A percentile compares a stretch with the other conserved stretches of the same genome.
Evolutionary conservation across 495 filamentous ascomycete genomes (phyloP).

Genomic region (Trichocladium uniseriatum): DNA sequence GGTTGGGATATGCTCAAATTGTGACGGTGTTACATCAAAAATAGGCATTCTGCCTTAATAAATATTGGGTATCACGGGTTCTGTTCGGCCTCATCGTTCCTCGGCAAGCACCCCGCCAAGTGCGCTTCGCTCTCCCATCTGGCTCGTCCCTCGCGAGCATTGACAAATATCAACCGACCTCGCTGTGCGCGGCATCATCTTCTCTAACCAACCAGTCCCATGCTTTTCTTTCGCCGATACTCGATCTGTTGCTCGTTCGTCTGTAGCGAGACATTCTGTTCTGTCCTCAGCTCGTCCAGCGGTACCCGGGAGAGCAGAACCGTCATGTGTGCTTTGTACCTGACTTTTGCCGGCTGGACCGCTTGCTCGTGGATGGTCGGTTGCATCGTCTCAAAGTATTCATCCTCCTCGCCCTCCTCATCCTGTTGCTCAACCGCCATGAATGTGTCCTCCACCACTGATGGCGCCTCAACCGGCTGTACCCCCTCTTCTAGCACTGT

Average conservation of each 20-base stretch:
- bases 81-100: neutral
- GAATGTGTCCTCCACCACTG: constrained; percentile 32
- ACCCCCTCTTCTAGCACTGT: constrained; percentile 21
- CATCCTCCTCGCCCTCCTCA: constrained; percentile 31
- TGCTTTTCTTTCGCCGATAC: constrained; percentile 13
- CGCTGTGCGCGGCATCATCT: neutral
- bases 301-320: constrained; percentile 50
- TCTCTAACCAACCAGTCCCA: constrained; percentile 11
- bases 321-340: constrained; percentile 39
- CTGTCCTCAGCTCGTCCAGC: constrained; percentile 39
- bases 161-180: neutral
- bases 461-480: constrained; percentile 16
- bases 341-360: constrained; percentile 24
- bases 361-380: constrained; percentile 38
- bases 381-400: constrained; percentile 47
- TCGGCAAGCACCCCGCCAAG: neutral
- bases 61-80: neutral
- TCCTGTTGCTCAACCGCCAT: constrained; percentile 18
- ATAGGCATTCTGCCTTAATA: neutral
- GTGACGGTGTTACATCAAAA: too few relatives aligned
- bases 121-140: neutral
- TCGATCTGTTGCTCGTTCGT: constrained; percentile 29
- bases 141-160: neutral
- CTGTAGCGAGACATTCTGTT: constrained; percentile 24
- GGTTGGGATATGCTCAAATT: too few relatives aligned